These are phyloP conservation scores for Hirsutella minnesotensis DNA, from an alignment of 2,329 filamentous ascomycete species.

Conservation along the genomic window DNA sequence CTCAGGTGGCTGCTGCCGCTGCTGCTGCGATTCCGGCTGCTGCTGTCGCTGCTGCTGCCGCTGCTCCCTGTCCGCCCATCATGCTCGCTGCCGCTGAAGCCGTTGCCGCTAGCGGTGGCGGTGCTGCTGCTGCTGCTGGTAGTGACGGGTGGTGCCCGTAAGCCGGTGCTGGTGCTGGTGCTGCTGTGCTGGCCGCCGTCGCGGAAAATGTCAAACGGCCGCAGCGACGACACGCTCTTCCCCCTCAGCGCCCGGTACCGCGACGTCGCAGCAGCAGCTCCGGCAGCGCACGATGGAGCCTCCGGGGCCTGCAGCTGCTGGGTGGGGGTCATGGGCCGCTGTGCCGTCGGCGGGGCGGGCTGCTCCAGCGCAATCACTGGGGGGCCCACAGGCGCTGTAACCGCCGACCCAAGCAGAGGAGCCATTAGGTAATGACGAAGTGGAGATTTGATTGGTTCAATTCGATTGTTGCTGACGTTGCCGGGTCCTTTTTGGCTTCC, in stretches of 20 bases:
- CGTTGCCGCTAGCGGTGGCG: not conserved
- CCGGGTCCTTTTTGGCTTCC: not conserved
- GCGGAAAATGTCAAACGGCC: conserved; percentile 18
- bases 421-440: too few relatives aligned
- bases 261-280: conserved; percentile 9
- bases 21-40: not conserved
- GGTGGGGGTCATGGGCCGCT: too few relatives aligned
- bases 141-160: too few relatives aligned
- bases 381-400: not conserved
- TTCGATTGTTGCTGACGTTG: too few relatives aligned
- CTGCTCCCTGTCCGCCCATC: not conserved
- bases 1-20: not conserved
- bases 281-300: not conserved
- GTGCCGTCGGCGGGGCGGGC: not conserved
- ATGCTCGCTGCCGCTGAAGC: not conserved
- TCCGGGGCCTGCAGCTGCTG: not conserved
- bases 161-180: conserved; percentile 1
- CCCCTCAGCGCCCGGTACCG: conserved; percentile 21
- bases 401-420: not conserved
- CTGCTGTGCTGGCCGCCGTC: conserved; percentile 4
- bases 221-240: conserved; percentile 20
- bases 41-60: not conserved
- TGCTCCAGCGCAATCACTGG: not conserved
- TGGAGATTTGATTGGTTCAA: too few relatives aligned
- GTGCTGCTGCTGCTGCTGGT: conserved; percentile 1